These are phyloP conservation scores for Akebia trifoliata DNA, from an alignment of 164 flowering plant species.

Conservation along the genomic window DNA sequence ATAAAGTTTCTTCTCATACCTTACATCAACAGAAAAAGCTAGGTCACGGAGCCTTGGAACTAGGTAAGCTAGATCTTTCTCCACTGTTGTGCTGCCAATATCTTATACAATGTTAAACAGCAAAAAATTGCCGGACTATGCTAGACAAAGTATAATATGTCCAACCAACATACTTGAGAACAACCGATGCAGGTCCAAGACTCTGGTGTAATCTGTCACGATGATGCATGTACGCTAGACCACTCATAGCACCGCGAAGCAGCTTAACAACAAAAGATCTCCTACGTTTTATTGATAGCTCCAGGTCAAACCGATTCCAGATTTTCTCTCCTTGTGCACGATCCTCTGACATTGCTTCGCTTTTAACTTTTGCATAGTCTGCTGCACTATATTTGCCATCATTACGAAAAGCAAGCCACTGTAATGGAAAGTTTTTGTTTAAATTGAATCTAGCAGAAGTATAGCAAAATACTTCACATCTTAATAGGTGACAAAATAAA, in stretches of 20 bases:
- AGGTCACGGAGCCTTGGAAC: constrained; percentile 84
- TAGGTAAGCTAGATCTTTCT: constrained; percentile 68
- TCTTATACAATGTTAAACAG: constrained; percentile 4
- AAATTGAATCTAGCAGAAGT: constrained; percentile 5
- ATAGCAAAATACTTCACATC: constrained; percentile 4
- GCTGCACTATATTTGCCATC: constrained; percentile 85
- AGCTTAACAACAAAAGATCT: constrained; percentile 57
- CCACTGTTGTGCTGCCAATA: constrained; percentile 62
- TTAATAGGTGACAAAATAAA: constrained; percentile 21
- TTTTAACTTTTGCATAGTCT: constrained; percentile 68
- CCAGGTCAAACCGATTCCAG: constrained; percentile 68
- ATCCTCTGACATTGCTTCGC: constrained; percentile 50
- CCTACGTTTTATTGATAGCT: constrained; percentile 47
- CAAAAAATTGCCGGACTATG: not conserved
- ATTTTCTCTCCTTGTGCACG: constrained; percentile 26
- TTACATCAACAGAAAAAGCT: constrained; percentile 88
- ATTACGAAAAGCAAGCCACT: constrained; percentile 96
- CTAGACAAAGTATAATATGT: constrained; percentile 2
- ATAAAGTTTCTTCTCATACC: constrained; percentile 30
- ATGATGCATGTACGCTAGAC: constrained; percentile 84
- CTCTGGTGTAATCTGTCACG: constrained; percentile 89
- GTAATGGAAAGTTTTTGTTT: constrained; percentile 21
- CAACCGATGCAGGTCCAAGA: constrained; percentile 91
- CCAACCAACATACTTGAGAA: constrained; percentile 62
- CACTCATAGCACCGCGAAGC: constrained; percentile 63